Percentiles rank a stretch among this genome's conserved stretches.
Conservation (phyloP, 192 early-diverging fungal species). For the Funneliformis geosporum region DNA sequence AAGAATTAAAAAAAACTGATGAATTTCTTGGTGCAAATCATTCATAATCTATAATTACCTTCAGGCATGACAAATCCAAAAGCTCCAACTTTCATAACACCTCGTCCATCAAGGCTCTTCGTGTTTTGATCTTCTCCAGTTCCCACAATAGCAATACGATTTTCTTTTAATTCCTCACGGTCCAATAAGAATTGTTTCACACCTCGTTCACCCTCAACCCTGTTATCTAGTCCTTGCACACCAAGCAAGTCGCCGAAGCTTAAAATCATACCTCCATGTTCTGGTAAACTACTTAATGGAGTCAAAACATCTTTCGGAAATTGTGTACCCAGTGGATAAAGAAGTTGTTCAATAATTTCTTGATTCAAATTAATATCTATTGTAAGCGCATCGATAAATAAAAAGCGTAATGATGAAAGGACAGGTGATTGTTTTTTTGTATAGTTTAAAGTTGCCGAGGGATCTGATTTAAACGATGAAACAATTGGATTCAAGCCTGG, state of each 20-base stretch:
- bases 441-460: slow-evolving; percentile 48
- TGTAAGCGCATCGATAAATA: slow-evolving; percentile 68
- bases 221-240: slow-evolving; percentile 39
- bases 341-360: slow-evolving; percentile 47
- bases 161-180: slow-evolving; percentile 60
- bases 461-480: slow-evolving; percentile 54
- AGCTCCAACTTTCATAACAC: slow-evolving; percentile 48
- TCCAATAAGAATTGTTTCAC: slow-evolving; percentile 60
- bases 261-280: slow-evolving; percentile 76
- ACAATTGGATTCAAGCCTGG: slow-evolving; percentile 62
- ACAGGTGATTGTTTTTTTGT: slow-evolving; percentile 58
- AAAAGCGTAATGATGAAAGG: slow-evolving; percentile 59
- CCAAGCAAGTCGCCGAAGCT: slow-evolving; percentile 69
- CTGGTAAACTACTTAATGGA: slow-evolving; percentile 67
- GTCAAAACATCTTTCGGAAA: slow-evolving; percentile 57
- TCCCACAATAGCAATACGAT: slow-evolving; percentile 60
- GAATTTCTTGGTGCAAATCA: not conserved
- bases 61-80: slow-evolving; percentile 64
- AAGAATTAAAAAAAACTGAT: slow-evolving; percentile 20
- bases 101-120: slow-evolving; percentile 34
- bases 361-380: slow-evolving; percentile 61
- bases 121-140: slow-evolving; percentile 39
- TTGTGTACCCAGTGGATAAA: slow-evolving; percentile 47
- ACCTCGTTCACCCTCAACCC: slow-evolving; percentile 14
- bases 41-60: slow-evolving; percentile 40